Evolutionary conservation across 257 asterid genomes (phyloP).

Genomic region (Henckelia pumila): DNA sequence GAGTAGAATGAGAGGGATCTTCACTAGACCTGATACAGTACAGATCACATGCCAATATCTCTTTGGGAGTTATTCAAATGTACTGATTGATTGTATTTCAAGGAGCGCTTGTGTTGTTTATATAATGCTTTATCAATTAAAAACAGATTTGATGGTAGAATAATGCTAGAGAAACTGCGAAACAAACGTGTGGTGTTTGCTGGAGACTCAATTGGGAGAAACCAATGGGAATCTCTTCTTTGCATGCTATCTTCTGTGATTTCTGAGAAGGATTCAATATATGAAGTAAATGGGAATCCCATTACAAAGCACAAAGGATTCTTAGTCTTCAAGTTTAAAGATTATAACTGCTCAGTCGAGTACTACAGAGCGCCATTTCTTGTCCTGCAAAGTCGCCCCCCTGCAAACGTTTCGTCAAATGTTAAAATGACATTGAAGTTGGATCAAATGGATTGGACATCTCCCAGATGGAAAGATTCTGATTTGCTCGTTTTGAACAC

Average conservation of each 20-base stretch:
- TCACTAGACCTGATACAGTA: neutral
- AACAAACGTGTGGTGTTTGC: conserved; percentile 77
- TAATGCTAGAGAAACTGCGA: conserved; percentile 71
- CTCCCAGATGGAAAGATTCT: conserved; percentile 69
- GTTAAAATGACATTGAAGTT: conserved; percentile 71
- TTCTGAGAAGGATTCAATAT: conserved; percentile 46
- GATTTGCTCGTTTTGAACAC: conserved; percentile 78
- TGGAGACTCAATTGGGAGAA: conserved; percentile 98
- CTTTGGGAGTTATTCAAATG: neutral
- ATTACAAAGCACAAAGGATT: conserved; percentile 94
- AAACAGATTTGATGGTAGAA: conserved; percentile 70
- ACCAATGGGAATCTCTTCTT: conserved; percentile 97
- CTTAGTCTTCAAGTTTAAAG: conserved; percentile 64
- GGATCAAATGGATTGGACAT: conserved; percentile 81
- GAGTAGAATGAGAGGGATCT: too few species aligned
- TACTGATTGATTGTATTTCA: neutral
- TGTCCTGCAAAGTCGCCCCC: conserved; percentile 89
- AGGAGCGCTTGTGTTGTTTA: neutral
- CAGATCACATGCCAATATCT: neutral
- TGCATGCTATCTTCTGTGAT: conserved; percentile 84
- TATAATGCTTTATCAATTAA: neutral
- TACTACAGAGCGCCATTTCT: conserved; percentile 91
- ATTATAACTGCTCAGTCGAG: conserved; percentile 84
- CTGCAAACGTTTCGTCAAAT: conserved; percentile 36
- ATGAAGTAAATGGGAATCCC: conserved; percentile 87